A percentile compares a stretch with the other conserved stretches of the same genome.
Conservation (phyloP, 163 green algal genomes). For the Smithsoniella earleae region DNA sequence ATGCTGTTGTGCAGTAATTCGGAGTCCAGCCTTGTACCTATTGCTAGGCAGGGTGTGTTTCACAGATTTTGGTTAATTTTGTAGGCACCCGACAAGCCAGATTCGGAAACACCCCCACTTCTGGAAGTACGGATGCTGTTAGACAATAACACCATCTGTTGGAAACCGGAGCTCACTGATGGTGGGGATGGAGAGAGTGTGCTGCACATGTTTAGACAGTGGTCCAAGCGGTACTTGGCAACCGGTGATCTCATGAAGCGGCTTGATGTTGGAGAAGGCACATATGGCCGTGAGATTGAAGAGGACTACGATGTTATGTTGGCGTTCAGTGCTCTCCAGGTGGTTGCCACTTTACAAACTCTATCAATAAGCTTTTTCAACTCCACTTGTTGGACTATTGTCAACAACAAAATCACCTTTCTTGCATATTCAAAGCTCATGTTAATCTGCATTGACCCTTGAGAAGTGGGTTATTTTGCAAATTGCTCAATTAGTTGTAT, state of each 20-base stretch:
- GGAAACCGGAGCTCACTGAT: slow-evolving; percentile 62
- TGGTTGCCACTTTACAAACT: too few species aligned
- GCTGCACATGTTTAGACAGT: slow-evolving; percentile 63
- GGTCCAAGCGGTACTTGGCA: slow-evolving; percentile 65
- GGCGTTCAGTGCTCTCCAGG: slow-evolving; percentile 22
- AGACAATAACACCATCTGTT: slow-evolving; percentile 62
- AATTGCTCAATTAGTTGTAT: too few species aligned
- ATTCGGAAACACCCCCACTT: slow-evolving; percentile 46
- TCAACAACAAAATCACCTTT: too few species aligned
- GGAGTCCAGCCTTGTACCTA: too few species aligned
- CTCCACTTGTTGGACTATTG: too few species aligned
- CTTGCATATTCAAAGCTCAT: too few species aligned
- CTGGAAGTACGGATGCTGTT: slow-evolving; percentile 79
- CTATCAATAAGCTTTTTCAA: too few species aligned
- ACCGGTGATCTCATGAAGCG: slow-evolving; percentile 55
- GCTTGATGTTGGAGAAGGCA: slow-evolving; percentile 59
- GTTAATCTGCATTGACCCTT: too few species aligned
- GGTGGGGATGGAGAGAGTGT: slow-evolving; percentile 41
- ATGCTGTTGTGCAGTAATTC: too few species aligned
- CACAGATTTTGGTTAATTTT: too few species aligned
- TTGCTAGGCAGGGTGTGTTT: too few species aligned
- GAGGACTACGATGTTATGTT: slow-evolving; percentile 70
- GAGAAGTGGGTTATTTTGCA: too few species aligned
- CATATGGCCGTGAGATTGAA: slow-evolving; percentile 75
- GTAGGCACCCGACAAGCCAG: slow-evolving; percentile 27